Conservation (phyloP, 2,329 filamentous ascomycete genomes). For the Verticillium albo-atrum region DNA sequence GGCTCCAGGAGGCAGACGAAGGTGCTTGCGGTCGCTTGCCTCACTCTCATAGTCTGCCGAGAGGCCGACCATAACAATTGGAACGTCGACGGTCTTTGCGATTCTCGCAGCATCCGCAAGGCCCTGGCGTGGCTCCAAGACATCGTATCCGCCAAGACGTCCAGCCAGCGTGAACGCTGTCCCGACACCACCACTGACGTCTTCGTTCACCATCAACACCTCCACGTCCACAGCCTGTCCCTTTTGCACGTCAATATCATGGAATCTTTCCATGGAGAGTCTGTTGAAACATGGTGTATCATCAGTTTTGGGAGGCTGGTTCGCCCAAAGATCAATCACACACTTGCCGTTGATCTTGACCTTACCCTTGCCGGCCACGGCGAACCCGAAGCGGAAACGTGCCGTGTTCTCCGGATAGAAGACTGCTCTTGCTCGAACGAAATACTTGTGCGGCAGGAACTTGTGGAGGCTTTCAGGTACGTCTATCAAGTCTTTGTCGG, state of each 20-base stretch:
- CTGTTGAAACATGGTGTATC: constrained; percentile 12
- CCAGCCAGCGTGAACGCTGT: constrained; percentile 12
- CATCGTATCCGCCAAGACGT: constrained; percentile 3
- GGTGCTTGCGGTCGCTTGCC: neutral
- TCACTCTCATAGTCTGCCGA: constrained; percentile 29
- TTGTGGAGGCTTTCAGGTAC: constrained; percentile 10
- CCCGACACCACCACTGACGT: constrained; percentile 15
- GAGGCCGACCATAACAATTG: constrained; percentile 49
- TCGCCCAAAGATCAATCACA: constrained; percentile 19
- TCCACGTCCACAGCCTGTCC: constrained; percentile 4
- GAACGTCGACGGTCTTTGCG: constrained; percentile 53
- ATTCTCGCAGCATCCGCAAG: constrained; percentile 17
- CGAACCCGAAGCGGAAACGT: constrained; percentile 23
- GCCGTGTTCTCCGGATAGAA: constrained; percentile 3
- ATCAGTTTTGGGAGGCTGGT: constrained; percentile 8
- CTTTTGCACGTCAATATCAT: neutral
- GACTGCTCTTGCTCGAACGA: constrained; percentile 7
- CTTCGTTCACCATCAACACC: constrained; percentile 11
- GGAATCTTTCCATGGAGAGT: constrained; percentile 11
- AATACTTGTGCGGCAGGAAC: constrained; percentile 8
- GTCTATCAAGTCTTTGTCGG: constrained; percentile 11
- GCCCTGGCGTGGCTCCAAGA: constrained; percentile 4
- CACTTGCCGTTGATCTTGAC: constrained; percentile 24
- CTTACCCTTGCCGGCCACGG: constrained; percentile 25
- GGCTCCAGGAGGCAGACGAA: neutral